Percentiles rank a stretch among this genome's conserved stretches.
Conservation (phyloP, 2,329 filamentous ascomycete species). For the Cytospora mali region DNA sequence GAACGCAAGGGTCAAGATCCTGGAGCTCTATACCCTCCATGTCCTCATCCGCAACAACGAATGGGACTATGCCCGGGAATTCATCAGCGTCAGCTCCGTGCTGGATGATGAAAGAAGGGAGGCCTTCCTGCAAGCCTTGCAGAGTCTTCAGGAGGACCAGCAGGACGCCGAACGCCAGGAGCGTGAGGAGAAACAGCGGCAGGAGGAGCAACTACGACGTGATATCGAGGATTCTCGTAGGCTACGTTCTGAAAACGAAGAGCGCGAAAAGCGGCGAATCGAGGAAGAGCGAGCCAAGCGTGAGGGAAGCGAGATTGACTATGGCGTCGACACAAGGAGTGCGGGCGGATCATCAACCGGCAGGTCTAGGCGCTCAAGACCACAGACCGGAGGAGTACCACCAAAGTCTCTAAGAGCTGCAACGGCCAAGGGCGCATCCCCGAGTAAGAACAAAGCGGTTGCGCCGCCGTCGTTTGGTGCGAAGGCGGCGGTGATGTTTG, state of each 20-base stretch:
- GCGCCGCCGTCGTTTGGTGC: constrained; percentile 45
- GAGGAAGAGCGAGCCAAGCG: constrained; percentile 56
- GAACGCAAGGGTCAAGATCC: constrained; percentile 82
- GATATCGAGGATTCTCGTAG: constrained; percentile 61
- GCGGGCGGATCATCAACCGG: constrained; percentile 39
- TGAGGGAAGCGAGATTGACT: constrained; percentile 65
- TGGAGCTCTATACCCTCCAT: constrained; percentile 94
- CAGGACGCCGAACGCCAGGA: constrained; percentile 69
- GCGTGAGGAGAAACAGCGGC: constrained; percentile 58
- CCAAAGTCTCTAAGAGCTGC: constrained; percentile 25
- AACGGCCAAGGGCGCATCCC: constrained; percentile 15
- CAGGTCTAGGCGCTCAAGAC: constrained; percentile 16
- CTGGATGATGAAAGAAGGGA: constrained; percentile 91
- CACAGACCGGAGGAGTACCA: constrained; percentile 1
- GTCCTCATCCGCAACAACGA: constrained; percentile 91
- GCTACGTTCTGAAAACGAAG: constrained; percentile 61
- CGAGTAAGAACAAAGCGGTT: constrained; percentile 37
- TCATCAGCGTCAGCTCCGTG: constrained; percentile 82
- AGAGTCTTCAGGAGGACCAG: constrained; percentile 82
- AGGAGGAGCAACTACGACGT: constrained; percentile 58
- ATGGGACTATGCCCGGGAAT: constrained; percentile 93
- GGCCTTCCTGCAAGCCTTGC: constrained; percentile 82
- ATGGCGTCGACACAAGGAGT: constrained; percentile 63
- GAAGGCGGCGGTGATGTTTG: constrained; percentile 55
- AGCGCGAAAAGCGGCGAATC: constrained; percentile 53